Percentiles rank a stretch among this genome's conserved stretches.
phyloP scores from a whole-genome alignment of 1,139 yeast genomes.

The Yamadazyma conglobata region DNA sequence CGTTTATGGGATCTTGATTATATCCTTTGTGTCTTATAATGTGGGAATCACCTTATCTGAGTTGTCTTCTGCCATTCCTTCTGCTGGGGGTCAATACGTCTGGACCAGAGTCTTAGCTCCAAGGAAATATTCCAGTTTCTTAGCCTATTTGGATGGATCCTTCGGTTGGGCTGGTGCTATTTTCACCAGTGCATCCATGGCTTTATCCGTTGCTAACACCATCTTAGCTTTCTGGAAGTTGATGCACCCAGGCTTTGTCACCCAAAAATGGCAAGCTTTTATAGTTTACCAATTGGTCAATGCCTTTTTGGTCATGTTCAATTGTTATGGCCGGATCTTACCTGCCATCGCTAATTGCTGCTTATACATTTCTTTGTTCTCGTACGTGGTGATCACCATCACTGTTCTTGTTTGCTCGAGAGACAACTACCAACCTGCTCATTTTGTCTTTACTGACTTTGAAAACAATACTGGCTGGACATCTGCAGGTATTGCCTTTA shows the following conservation, averaged over 20 bases:
- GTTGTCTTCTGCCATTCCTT: conserved; percentile 51
- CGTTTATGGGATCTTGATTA: conserved; percentile 63
- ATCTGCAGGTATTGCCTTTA: conserved; percentile 39
- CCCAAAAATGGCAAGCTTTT: conserved; percentile 51
- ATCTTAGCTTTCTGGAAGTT: conserved; percentile 50
- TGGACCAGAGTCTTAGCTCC: conserved; percentile 60
- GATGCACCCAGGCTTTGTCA: conserved; percentile 39
- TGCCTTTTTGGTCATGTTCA: conserved; percentile 30
- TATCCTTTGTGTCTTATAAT: conserved; percentile 45
- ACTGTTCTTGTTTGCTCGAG: conserved; percentile 37
- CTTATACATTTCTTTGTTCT: conserved; percentile 34
- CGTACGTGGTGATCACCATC: conserved; percentile 34
- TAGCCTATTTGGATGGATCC: conserved; percentile 53
- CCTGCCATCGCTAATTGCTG: conserved; percentile 35
- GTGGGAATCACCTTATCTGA: conserved; percentile 45
- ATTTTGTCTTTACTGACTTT: conserved; percentile 38
- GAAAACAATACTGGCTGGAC: conserved; percentile 41
- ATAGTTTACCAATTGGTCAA: conserved; percentile 44
- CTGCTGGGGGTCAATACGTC: conserved; percentile 59
- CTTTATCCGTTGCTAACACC: conserved; percentile 46
- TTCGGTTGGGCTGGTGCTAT: conserved; percentile 58
- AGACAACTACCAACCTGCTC: conserved; percentile 33
- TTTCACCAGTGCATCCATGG: conserved; percentile 55
- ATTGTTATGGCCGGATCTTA: conserved; percentile 35
- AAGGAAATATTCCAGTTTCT: conserved; percentile 41